Conservation (phyloP, 108 stramenopile genomes). For the Tribonema minus region DNA sequence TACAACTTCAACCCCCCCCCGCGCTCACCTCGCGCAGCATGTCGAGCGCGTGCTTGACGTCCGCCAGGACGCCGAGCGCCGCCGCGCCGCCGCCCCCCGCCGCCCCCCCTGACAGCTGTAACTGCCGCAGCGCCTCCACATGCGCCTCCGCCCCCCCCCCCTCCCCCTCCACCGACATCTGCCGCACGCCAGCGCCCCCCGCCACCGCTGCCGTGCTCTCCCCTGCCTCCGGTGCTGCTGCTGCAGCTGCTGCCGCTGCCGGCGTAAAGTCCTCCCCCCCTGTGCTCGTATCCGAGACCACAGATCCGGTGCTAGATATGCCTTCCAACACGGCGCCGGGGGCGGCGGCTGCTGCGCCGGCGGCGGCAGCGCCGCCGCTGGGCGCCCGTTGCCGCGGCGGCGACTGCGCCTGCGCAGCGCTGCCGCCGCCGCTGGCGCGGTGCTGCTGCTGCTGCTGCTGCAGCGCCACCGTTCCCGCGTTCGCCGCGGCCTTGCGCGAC, state of each 20-base stretch:
- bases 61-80: too few relatives aligned
- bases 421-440: background rate
- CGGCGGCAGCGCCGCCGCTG: too few relatives aligned
- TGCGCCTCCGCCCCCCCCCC: background rate
- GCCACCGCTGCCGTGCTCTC: background rate
- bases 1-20: too few relatives aligned
- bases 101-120: background rate
- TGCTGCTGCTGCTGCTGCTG: background rate
- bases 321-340: too few relatives aligned
- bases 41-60: conserved; percentile 8
- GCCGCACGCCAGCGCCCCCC: background rate
- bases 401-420: too few relatives aligned
- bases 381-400: too few relatives aligned
- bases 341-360: too few relatives aligned
- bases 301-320: too few relatives aligned
- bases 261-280: too few relatives aligned
- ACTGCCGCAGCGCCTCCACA: background rate
- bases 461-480: background rate
- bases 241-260: too few relatives aligned
- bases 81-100: background rate
- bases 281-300: too few relatives aligned
- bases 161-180: background rate
- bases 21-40: conserved; percentile 45
- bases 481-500: background rate
- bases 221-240: too few relatives aligned